Evolutionary conservation across 352 stramenopile species (phyloP).

Genomic region (Phytophthora colocasiae): DNA sequence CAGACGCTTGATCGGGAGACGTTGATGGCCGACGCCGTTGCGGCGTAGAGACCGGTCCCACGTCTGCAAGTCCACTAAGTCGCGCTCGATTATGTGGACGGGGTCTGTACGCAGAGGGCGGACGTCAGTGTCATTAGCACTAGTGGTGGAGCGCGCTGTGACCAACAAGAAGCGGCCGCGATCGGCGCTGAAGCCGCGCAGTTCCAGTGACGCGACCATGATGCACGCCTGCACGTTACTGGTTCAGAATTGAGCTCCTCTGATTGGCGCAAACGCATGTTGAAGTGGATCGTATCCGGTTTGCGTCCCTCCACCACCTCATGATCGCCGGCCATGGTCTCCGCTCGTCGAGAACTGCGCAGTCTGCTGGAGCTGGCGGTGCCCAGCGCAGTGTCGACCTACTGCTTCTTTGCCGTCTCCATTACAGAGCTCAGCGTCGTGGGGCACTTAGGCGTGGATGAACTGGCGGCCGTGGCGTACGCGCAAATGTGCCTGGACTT

Average conservation of each 20-base stretch:
- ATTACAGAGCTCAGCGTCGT: conserved; percentile 86
- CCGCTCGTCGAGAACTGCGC: conserved; percentile 40
- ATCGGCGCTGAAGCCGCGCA: conserved; percentile 46
- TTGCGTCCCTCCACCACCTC: conserved; percentile 12
- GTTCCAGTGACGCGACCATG: conserved; percentile 25
- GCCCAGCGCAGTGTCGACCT: conserved; percentile 65
- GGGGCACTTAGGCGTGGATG: conserved; percentile 78
- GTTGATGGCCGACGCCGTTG: conserved; percentile 18
- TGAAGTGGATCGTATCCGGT: conserved; percentile 13
- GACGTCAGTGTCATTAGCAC: conserved; percentile 6
- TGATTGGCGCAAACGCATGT: no score
- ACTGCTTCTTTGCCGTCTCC: conserved; percentile 84
- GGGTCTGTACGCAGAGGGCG: not conserved
- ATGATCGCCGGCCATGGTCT: conserved; percentile 32
- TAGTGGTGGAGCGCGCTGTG: not conserved
- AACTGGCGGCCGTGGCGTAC: conserved; percentile 82
- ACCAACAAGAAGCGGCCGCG: conserved; percentile 44
- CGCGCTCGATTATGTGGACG: conserved; percentile 35
- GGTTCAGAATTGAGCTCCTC: no score
- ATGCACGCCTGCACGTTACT: no score
- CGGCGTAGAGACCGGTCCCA: conserved; percentile 50
- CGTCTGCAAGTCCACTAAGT: conserved; percentile 49
- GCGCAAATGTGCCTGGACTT: conserved; percentile 84
- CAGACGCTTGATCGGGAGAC: conserved; percentile 62
- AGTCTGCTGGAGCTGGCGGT: conserved; percentile 65